Percentiles rank a stretch among this genome's conserved stretches.
phyloP scores from a whole-genome alignment of 768 basidiomycete species.

The Hydnomerulius pinastri region DNA sequence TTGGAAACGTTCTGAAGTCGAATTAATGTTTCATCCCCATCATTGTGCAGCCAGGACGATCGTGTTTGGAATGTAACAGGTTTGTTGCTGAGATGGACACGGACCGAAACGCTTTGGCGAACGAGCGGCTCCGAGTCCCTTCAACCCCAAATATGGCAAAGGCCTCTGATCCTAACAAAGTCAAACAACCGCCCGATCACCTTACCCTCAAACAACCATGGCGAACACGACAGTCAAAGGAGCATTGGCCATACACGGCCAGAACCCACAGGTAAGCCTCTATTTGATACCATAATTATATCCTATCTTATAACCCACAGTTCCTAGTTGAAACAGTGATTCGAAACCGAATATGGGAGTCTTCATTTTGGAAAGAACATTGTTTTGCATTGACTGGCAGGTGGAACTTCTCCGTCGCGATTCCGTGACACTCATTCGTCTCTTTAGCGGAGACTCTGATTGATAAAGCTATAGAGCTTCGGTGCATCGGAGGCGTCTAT shows the following conservation, averaged over 20 bases:
- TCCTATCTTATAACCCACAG: constrained; percentile 44
- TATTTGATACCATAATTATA: not conserved
- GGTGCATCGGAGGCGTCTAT: constrained; percentile 89
- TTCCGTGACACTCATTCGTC: not conserved
- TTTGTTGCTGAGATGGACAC: too few species aligned
- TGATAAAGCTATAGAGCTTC: constrained; percentile 85
- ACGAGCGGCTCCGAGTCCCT: too few species aligned
- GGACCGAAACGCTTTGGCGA: too few species aligned
- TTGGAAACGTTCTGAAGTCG: too few species aligned
- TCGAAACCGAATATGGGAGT: constrained; percentile 94
- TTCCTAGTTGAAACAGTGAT: constrained; percentile 96
- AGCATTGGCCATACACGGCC: constrained; percentile 89
- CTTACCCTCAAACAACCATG: constrained; percentile 46
- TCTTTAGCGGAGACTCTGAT: constrained; percentile 84
- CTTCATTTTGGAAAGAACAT: constrained; percentile 95
- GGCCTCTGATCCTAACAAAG: constrained; percentile 21
- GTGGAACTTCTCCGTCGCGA: constrained; percentile 17
- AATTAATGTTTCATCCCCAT: too few species aligned
- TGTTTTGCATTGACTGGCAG: constrained; percentile 94
- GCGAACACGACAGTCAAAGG: constrained; percentile 91
- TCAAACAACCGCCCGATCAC: constrained; percentile 17
- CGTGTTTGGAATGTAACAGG: too few species aligned
- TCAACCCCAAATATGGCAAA: not conserved
- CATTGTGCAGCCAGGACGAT: too few species aligned
- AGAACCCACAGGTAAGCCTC: constrained; percentile 86